phyloP scores from a whole-genome alignment of 768 basidiomycete species.

The Naganishia friedmannii region DNA sequence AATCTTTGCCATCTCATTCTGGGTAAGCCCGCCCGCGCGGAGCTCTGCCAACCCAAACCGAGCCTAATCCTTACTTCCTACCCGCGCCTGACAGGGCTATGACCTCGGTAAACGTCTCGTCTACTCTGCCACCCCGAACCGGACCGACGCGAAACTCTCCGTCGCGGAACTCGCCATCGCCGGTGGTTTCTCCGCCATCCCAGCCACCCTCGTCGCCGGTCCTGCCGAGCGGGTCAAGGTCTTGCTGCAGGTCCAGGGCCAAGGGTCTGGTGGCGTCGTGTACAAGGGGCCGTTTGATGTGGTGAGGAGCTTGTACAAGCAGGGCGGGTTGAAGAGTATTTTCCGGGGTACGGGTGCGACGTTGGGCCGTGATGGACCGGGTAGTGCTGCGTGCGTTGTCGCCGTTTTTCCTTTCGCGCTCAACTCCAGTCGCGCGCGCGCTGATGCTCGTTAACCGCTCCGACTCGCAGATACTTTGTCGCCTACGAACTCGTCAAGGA shows the following conservation, averaged over 20 bases:
- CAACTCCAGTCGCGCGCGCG: no score
- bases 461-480: conserved; percentile 76
- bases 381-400: conserved; percentile 79
- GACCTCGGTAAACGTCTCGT: conserved; percentile 88
- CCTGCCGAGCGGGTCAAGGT: conserved; percentile 98
- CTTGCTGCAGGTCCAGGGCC: conserved; percentile 87
- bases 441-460: background rate
- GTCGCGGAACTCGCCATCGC: conserved; percentile 80
- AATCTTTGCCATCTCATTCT: conserved; percentile 96
- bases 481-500: conserved; percentile 94
- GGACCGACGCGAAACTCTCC: conserved; percentile 64
- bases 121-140: conserved; percentile 70
- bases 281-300: conserved; percentile 93
- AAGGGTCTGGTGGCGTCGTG: conserved; percentile 63
- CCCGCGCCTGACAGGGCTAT: conserved; percentile 65
- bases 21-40: conserved; percentile 61
- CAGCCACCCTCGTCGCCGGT: conserved; percentile 85
- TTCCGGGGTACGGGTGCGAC: conserved; percentile 93
- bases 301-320: conserved; percentile 80
- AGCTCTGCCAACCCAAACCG: background rate
- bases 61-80: background rate
- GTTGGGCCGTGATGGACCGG: conserved; percentile 88
- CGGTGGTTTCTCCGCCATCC: conserved; percentile 90
- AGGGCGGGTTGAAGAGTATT: conserved; percentile 87
- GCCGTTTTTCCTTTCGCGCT: no score